phyloP scores from a whole-genome alignment of 1,284 basidiomycete species.

The Ustilago loliicola region DNA sequence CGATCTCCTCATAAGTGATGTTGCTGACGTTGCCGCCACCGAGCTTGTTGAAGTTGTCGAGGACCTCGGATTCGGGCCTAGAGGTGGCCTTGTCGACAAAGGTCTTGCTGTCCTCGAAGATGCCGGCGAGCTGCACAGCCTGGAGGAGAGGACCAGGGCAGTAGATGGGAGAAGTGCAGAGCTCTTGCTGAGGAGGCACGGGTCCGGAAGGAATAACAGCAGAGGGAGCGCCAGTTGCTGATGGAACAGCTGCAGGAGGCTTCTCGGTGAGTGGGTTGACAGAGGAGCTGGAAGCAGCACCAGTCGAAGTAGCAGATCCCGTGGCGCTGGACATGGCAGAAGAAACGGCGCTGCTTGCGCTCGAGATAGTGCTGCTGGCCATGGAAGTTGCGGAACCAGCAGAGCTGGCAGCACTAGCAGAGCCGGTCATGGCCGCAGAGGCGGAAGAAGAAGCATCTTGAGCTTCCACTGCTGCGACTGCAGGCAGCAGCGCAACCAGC shows the following conservation, averaged over 20 bases:
- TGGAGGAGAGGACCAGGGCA: slow-evolving; percentile 66
- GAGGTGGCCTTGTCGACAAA: slow-evolving; percentile 79
- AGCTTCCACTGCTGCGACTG: slow-evolving; percentile 34
- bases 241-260: slow-evolving; percentile 43
- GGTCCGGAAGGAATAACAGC: slow-evolving; percentile 42
- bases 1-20: slow-evolving; percentile 72
- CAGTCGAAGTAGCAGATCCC: slow-evolving; percentile 11
- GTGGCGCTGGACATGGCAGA: slow-evolving; percentile 20
- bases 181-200: slow-evolving; percentile 44
- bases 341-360: slow-evolving; percentile 18
- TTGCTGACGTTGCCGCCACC: slow-evolving; percentile 73
- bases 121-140: slow-evolving; percentile 82
- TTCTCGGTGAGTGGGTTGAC: slow-evolving; percentile 43
- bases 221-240: slow-evolving; percentile 31
- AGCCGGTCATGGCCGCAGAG: background rate
- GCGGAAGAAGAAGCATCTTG: slow-evolving; percentile 26
- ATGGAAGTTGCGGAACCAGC: background rate
- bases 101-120: slow-evolving; percentile 87
- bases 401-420: slow-evolving; percentile 1
- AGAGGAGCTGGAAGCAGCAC: slow-evolving; percentile 28
- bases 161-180: slow-evolving; percentile 61
- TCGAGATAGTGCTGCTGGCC: slow-evolving; percentile 11
- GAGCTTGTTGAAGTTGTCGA: slow-evolving; percentile 79
- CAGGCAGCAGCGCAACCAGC: slow-evolving; percentile 41
- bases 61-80: slow-evolving; percentile 75